Base-by-base conservation (phyloP, 371 early-diverging fungal species). In the Mortierella sp. region DNA sequence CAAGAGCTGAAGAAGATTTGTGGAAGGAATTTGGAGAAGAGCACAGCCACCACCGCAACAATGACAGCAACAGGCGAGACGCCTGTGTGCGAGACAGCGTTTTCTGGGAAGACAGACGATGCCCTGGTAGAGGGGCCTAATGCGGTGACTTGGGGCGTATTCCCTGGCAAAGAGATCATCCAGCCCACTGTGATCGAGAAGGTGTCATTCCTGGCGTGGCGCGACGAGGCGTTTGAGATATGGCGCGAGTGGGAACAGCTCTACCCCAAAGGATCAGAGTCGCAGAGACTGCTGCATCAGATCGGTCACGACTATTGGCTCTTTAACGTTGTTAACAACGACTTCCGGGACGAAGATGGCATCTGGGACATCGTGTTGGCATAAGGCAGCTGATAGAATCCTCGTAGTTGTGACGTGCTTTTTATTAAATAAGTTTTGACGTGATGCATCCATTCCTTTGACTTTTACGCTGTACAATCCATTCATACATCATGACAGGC, bases 111-210 rank as follows among this genome's bases (percentile, higher is more conserved):
- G 65, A 52, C 27, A 23, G 64, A 53, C 32, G 84, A 80, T n/a
- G 81, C 47, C 44, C 81, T 78, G 53, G 80, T 76, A 6, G 70
- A 76, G 44, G 58, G 52, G 0, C 84, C 89, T n/a, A 95, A 94
- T 61, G 95, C 95, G 2, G 92, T 98, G 17, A 96, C 97, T 2
- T 98, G 98, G 98, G 98, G 97, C 44, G 97, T 97, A 24, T 98
- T 98, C 79, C 96, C 97, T 5, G 96, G 95, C 32, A 91, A 94
- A 64, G 95, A 96, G 68, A 93, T 98, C 55, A 88, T 96, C 51
- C 97, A 98, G 73, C 94, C 97, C 1, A 96, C 98, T 9, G 87
- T 96, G 17, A 95, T 97, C 51, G 97, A 97, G 62, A 83, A 87
- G 58, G 89, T 86, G 42, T 92, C 90, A 64, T 97, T 98, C 81